Percentiles rank a stretch among this genome's conserved stretches.
phyloP scores from a whole-genome alignment of 352 stramenopile genomes.

The Pythium plurisporium region DNA sequence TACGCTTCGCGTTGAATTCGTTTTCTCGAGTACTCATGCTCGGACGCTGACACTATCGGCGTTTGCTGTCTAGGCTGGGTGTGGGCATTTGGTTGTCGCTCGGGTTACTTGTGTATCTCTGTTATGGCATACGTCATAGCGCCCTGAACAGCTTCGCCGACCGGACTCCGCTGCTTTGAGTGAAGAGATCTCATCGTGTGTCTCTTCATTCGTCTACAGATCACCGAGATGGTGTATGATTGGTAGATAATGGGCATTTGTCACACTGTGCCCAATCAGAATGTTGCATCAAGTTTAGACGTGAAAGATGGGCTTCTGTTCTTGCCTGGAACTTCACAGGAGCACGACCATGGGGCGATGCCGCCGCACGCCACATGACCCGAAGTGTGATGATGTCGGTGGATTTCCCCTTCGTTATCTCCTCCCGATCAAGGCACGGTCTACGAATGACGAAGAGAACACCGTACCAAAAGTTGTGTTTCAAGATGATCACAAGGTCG shows the following conservation, averaged over 20 bases:
- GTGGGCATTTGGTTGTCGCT: conserved; percentile 65
- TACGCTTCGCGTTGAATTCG: no score
- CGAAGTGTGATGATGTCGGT: background rate
- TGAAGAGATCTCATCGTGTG: background rate
- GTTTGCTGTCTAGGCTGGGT: conserved; percentile 41
- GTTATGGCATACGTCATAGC: conserved; percentile 78
- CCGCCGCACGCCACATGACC: background rate
- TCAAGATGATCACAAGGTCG: background rate
- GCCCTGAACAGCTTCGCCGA: conserved; percentile 32
- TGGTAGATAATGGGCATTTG: background rate
- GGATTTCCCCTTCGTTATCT: conserved; percentile 16
- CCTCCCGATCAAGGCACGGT: background rate
- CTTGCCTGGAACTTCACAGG: no score
- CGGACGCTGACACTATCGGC: background rate
- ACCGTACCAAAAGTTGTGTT: no score
- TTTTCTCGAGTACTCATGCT: no score
- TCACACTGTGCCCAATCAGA: background rate
- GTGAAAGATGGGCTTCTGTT: no score
- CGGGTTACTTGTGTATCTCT: conserved; percentile 65
- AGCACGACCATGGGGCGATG: background rate
- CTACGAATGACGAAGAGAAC: background rate
- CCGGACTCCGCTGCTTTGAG: conserved; percentile 21
- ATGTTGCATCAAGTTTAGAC: conserved; percentile 13
- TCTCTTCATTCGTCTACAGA: background rate
- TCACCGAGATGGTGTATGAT: background rate